A percentile compares a stretch with the other conserved stretches of the same genome.
phyloP scores from a whole-genome alignment of 1,139 yeast genomes.

The Arxiozyma bovina region DNA sequence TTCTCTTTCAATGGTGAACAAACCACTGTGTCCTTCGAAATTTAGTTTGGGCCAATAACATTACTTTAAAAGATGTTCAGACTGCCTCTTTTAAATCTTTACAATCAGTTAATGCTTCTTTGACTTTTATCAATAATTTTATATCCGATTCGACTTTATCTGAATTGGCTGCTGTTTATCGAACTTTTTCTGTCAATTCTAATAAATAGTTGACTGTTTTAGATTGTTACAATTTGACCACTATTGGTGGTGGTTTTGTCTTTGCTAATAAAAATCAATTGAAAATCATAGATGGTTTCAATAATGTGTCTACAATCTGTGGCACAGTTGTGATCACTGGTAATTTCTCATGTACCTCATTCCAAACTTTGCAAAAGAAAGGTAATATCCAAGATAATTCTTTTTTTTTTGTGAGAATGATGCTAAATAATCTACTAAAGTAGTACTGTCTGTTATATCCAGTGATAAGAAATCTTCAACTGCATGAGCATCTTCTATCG shows the following conservation, averaged over 20 bases:
- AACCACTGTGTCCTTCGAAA: conserved; percentile 60
- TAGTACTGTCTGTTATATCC: conserved; percentile 32
- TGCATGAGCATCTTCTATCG: conserved; percentile 18
- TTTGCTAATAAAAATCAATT: conserved; percentile 76
- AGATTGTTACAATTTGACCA: conserved; percentile 59
- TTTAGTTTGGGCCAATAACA: conserved; percentile 76
- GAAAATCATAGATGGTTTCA: conserved; percentile 61
- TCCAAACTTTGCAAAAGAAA: conserved; percentile 55
- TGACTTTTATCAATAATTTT: conserved; percentile 63
- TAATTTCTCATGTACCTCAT: conserved; percentile 70
- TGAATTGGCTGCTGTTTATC: conserved; percentile 58
- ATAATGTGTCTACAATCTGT: conserved; percentile 59
- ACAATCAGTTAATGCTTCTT: conserved; percentile 65
- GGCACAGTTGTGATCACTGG: conserved; percentile 80
- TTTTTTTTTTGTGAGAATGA: conserved; percentile 74
- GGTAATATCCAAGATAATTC: conserved; percentile 87
- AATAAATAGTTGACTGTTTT: conserved; percentile 65
- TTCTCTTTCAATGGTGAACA: conserved; percentile 79
- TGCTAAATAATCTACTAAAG: conserved; percentile 47
- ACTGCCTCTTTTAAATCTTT: conserved; percentile 64
- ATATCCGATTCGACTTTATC: conserved; percentile 52
- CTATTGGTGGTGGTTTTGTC: conserved; percentile 83
- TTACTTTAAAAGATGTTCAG: conserved; percentile 72
- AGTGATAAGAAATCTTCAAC: conserved; percentile 2
- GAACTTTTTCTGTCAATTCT: conserved; percentile 64